Base-by-base conservation (phyloP, 2,329 filamentous ascomycete genomes). In the Hirsutella rhossiliensis region DNA sequence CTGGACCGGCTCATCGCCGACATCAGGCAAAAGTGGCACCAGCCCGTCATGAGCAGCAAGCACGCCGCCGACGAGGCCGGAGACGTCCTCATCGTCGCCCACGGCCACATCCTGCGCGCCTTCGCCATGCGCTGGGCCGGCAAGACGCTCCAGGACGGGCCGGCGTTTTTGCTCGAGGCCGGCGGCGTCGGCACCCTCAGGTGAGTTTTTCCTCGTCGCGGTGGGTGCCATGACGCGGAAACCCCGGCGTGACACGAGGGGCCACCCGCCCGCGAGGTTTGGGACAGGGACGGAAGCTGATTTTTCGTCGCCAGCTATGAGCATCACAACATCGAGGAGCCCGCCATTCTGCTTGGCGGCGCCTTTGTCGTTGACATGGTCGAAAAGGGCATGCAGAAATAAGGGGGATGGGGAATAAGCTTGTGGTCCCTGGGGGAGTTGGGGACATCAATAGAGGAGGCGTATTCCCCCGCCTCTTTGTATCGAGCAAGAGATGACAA, bases 51-150 rank as follows among this genome's bases (percentile, higher is more conserved):
- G 28, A 18, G 34, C 15, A 17, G 34, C 17, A 18, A 13, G 2
- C 63, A 63, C 47, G 58, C 66, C 8, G 47, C 51, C 8, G 54
- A 48, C 19, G 64, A 62, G 8, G 11, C 8, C 38, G 38, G 20
- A 12, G 64, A 67, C 58, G 48, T 68, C 57, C 11, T 76, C 20
- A 71, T 95, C 41, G 87, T 96, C 6, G 89, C 87, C 19, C 89
- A 96, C 59, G 89, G 89, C 0, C 89, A 95, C 65, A 90, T 95
- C 45, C 67, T 96, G 43, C 73, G 89, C 15, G 86, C 87, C 0
- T 87, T 96, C 60, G 88, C 89, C 7, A 86, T 90, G 70, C 74
- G 88, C 29, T 96, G 89, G 89, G 75, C 81, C 0, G 78, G 79
- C 0, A 84, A 84, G 66, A 71, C 76, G 12, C 68, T 96, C 46